Conservation (phyloP, 352 stramenopile species). For the Phytophthora ohioensis region DNA sequence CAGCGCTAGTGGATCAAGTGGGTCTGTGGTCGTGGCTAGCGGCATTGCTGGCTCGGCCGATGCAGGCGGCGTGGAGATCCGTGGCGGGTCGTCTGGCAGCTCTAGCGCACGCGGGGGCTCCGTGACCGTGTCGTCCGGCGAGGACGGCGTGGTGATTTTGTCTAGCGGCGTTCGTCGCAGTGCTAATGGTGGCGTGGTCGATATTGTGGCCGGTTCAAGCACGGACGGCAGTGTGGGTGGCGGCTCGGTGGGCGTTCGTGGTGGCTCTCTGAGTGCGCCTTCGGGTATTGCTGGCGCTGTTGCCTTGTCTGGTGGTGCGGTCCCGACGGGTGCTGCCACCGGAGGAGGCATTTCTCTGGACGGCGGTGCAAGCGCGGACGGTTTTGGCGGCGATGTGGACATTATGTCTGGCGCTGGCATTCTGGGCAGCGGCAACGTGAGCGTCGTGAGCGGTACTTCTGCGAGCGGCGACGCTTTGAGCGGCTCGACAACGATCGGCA, state of each 20-base stretch:
- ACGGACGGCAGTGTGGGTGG: neutral
- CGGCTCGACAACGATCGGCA: neutral
- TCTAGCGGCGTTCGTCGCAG: neutral
- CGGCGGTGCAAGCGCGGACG: neutral
- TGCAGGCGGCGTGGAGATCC: conserved; percentile 11
- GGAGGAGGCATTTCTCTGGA: conserved; percentile 4
- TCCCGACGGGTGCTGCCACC: neutral
- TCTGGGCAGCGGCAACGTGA: neutral
- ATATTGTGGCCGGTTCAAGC: conserved; percentile 1
- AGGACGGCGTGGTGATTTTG: neutral
- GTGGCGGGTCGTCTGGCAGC: conserved; percentile 1
- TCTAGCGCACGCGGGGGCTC: neutral
- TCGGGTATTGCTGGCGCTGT: neutral
- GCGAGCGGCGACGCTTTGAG: neutral
- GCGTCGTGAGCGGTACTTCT: neutral
- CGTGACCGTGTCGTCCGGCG: neutral
- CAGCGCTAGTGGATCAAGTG: neutral
- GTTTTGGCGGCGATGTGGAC: neutral
- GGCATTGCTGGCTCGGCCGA: neutral
- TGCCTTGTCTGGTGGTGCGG: neutral
- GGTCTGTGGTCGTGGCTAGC: neutral
- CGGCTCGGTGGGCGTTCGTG: neutral
- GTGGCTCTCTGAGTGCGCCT: neutral
- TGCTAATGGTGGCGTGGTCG: neutral
- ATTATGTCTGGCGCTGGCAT: neutral